Evolutionary conservation across 2,329 filamentous ascomycete species (phyloP), one percentile per base, ranked within the genome.

Genomic region (Diaporthe ampelina): DNA sequence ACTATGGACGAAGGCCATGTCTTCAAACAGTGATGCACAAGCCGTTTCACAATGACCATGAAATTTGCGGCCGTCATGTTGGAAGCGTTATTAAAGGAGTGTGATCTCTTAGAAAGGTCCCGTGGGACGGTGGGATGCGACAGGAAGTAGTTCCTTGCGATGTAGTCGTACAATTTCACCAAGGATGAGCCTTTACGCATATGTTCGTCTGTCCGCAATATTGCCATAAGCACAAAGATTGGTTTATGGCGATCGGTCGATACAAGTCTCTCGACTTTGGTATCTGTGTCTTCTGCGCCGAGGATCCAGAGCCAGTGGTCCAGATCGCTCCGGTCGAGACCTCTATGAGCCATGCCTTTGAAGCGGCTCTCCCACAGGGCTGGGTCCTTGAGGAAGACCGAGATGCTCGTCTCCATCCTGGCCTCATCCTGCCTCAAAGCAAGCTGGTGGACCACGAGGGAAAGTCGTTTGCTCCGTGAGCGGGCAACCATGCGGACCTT

Each of bases 231-330:
- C 10, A 87, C 76, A 48, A 87, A 87, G 5, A 84, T 75, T 3
- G 85, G 85, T 72, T 83, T 85, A 10, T 79, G 80, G 11, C 74
- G 76, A 32, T 81, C 77, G 24, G 77, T 79, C 1, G 80, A 81
- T 52, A 84, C 67, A 29, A 86, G 81, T 15, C 85, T 81, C 58
- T 81, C 76, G 9, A 84, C 78, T 19, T 82, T 82, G 54, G 68
- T 77, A 71, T 86, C 85, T 10, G 81, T 80, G 61, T 81, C 77
- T 9, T 80, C 74, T 0, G 79, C 82, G 0, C 79, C 80, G 24
- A 87, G 63, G 32, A 87, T 84, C 84, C 83, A 86, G 54, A 83
- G 72, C 85, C 85, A 86, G 52, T 83, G 82, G 17, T 81, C 80
- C 40, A 86, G 65, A 52, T 85, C 81, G 1, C 78, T 78, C 72